Conservation (phyloP, 164 flowering plant genomes). For the Kingdonia uniflora region DNA sequence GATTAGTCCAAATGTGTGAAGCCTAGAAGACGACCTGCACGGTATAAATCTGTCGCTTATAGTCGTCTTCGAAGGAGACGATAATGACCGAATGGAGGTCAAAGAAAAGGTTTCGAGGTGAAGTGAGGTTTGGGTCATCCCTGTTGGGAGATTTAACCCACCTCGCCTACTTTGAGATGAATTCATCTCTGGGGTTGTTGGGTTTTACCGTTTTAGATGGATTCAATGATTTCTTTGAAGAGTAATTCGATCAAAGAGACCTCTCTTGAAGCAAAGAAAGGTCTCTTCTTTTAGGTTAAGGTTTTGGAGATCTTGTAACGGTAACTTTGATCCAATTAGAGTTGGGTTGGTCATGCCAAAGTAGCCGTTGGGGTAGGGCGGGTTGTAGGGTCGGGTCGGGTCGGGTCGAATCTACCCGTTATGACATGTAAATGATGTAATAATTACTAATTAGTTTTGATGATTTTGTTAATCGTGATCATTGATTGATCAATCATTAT, state of each 20-base stretch:
- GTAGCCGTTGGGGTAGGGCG: too few relatives aligned
- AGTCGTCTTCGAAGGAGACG: constrained; percentile 47
- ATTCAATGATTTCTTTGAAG: neutral
- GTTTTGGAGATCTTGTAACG: neutral
- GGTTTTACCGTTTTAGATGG: neutral
- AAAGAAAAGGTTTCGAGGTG: constrained; percentile 46
- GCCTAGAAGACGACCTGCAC: constrained; percentile 86
- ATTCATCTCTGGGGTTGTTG: constrained; percentile 37
- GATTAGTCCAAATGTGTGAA: constrained; percentile 68
- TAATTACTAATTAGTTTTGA: too few relatives aligned
- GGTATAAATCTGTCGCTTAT: constrained; percentile 95
- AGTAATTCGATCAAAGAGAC: constrained; percentile 1
- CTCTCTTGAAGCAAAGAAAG: constrained; percentile 4
- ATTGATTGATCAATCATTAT: too few relatives aligned
- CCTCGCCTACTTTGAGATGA: constrained; percentile 38
- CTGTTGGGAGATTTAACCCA: constrained; percentile 76
- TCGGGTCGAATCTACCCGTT: too few relatives aligned
- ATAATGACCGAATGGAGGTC: constrained; percentile 33
- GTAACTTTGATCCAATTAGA: too few relatives aligned
- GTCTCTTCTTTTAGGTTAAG: neutral
- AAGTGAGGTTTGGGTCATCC: constrained; percentile 61
- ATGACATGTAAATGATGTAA: too few relatives aligned
- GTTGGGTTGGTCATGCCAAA: too few relatives aligned
- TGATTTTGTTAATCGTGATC: too few relatives aligned
- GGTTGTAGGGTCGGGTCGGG: too few relatives aligned